Evolutionary conservation across 176 grass and related monocot species (phyloP).

Genomic region (Rhynchospora tenuis): DNA sequence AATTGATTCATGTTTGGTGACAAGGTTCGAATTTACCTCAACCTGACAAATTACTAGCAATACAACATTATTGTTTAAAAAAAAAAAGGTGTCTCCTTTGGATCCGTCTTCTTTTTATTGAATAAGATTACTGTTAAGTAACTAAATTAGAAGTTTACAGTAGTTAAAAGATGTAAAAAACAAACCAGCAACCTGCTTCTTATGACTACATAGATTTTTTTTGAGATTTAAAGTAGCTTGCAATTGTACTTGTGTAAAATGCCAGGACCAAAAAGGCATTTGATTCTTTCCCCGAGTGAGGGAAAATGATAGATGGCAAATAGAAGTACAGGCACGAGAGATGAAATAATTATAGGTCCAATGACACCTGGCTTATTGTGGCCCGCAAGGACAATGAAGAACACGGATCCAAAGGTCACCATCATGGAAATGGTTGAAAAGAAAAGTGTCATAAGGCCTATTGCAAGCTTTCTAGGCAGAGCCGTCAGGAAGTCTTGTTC

Average conservation of each 20-base stretch:
- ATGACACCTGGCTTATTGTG: neutral
- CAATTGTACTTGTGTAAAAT: neutral
- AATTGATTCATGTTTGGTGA: too few species aligned
- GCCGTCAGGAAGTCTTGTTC: slow-evolving; percentile 10
- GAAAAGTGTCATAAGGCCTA: slow-evolving; percentile 1
- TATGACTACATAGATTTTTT: too few species aligned
- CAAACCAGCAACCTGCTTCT: neutral
- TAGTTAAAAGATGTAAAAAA: neutral
- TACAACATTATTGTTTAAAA: too few species aligned
- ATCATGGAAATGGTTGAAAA: slow-evolving; percentile 8
- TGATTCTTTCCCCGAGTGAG: neutral
- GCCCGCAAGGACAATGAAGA: neutral
- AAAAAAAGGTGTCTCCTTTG: too few species aligned
- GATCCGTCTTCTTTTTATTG: too few species aligned
- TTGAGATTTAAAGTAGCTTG: neutral
- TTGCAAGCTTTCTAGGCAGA: slow-evolving; percentile 1
- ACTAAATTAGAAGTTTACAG: neutral
- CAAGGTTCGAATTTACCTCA: too few species aligned
- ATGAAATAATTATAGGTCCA: neutral
- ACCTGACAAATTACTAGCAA: too few species aligned
- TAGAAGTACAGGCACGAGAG: slow-evolving; percentile 2
- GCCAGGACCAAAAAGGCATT: neutral
- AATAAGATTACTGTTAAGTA: neutral
- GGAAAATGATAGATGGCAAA: slow-evolving; percentile 1
- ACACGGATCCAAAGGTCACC: neutral